A percentile compares a stretch with the other conserved stretches of the same genome.
These are phyloP conservation scores for Adansonia grandidieri DNA, from an alignment of 441 rosid genomes.

Conservation along the genomic window DNA sequence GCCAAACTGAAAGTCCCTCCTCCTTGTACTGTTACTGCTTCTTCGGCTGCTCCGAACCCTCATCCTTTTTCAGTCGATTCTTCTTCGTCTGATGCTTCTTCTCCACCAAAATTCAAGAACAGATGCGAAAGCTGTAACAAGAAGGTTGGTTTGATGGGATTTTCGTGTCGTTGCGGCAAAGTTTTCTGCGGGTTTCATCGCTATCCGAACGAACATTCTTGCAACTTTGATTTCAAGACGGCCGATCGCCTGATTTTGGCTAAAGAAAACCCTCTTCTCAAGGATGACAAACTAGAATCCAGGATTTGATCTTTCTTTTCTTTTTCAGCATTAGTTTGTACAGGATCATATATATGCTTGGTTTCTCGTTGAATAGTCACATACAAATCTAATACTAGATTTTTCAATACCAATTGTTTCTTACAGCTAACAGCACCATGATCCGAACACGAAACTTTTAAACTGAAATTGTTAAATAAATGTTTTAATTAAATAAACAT, in stretches of 20 bases:
- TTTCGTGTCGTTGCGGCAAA: background rate
- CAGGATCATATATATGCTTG: too few species aligned
- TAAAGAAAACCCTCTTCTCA: background rate
- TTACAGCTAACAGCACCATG: too few species aligned
- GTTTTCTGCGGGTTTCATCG: background rate
- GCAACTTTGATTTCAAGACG: conserved; percentile 11
- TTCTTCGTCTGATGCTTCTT: too few species aligned
- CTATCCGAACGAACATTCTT: background rate
- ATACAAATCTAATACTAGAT: too few species aligned
- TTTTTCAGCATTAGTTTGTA: too few species aligned
- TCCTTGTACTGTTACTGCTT: background rate
- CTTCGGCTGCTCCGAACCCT: background rate
- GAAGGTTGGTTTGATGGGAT: conserved; percentile 15
- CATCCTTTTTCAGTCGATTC: background rate
- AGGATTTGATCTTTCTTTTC: background rate
- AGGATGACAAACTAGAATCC: background rate
- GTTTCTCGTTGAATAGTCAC: too few species aligned
- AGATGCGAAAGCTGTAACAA: background rate
- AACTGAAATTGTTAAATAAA: too few species aligned
- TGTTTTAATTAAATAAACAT: too few species aligned
- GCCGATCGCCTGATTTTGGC: background rate
- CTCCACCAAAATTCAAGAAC: background rate
- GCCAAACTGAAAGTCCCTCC: background rate
- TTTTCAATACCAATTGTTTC: too few species aligned
- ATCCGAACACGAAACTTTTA: too few species aligned